These are phyloP conservation scores for Xylariaceae sp. DNA, from an alignment of 2,329 filamentous ascomycete genomes.

Conservation along the genomic window DNA sequence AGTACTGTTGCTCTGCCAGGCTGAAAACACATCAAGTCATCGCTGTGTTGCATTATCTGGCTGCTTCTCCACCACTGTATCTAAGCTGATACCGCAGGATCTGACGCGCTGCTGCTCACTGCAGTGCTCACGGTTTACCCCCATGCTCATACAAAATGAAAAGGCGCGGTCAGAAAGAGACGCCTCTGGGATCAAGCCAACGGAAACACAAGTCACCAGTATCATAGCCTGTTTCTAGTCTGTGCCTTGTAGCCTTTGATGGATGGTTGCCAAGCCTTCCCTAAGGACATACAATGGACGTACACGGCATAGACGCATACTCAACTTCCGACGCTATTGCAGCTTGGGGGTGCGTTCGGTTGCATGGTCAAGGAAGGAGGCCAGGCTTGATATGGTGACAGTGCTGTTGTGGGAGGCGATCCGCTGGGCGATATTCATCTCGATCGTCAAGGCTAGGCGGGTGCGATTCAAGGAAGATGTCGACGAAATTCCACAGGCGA, in stretches of 20 bases:
- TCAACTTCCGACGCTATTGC: slow-evolving; percentile 52
- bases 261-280: slow-evolving; percentile 53
- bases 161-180: slow-evolving; percentile 16
- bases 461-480: slow-evolving; percentile 45
- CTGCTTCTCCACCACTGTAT: slow-evolving; percentile 5
- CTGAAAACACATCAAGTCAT: slow-evolving; percentile 10
- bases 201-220: slow-evolving; percentile 23
- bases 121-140: slow-evolving; percentile 45
- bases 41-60: background rate
- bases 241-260: slow-evolving; percentile 26
- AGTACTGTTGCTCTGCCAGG: slow-evolving; percentile 19
- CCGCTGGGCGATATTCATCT: slow-evolving; percentile 28
- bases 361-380: slow-evolving; percentile 39
- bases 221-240: slow-evolving; percentile 28
- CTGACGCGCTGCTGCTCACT: slow-evolving; percentile 42
- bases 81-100: background rate
- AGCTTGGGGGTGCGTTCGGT: slow-evolving; percentile 16
- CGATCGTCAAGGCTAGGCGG: slow-evolving; percentile 32
- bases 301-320: slow-evolving; percentile 52
- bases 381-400: slow-evolving; percentile 34
- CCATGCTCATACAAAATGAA: slow-evolving; percentile 25
- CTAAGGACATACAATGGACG: slow-evolving; percentile 38
- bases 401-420: slow-evolving; percentile 22
- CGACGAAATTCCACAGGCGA: slow-evolving; percentile 68
- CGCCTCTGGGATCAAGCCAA: slow-evolving; percentile 19